phyloP scores from a whole-genome alignment of 805 yeast genomes.

The Candida sanyiensis region DNA sequence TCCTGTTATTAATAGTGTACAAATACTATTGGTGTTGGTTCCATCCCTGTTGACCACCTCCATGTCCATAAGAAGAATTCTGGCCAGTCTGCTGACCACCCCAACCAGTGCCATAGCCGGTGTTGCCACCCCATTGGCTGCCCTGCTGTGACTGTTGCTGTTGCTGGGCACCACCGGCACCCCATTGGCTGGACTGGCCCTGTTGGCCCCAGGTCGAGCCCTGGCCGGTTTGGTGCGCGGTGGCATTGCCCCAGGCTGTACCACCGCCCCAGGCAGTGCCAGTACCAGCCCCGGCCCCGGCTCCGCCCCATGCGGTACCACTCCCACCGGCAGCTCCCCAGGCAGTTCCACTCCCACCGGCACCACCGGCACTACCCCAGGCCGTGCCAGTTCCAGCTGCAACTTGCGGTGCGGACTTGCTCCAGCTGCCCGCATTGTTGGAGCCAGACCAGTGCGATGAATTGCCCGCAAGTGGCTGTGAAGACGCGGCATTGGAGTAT shows the following conservation, averaged over 20 bases:
- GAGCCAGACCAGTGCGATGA: conserved; percentile 28
- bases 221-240: no score
- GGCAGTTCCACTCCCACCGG: no score
- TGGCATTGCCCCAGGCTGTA: conserved; percentile 36
- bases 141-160: conserved; percentile 14
- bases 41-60: conserved; percentile 27
- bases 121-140: conserved; percentile 27
- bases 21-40: background rate
- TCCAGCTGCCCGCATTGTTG: conserved; percentile 24
- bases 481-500: conserved; percentile 6
- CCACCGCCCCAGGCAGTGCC: conserved; percentile 41
- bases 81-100: conserved; percentile 26
- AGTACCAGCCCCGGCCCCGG: conserved; percentile 34
- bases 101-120: conserved; percentile 28
- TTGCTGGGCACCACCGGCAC: conserved; percentile 16
- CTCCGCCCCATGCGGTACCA: conserved; percentile 40
- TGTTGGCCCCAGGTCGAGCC: no score
- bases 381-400: conserved; percentile 38
- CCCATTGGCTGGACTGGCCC: conserved; percentile 37
- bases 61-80: no score
- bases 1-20: no score
- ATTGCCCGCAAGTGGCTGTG: conserved; percentile 24
- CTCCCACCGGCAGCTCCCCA: conserved; percentile 44
- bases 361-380: conserved; percentile 36
- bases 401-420: no score